A percentile compares a stretch with the other conserved stretches of the same genome.
These are phyloP conservation scores for Fusarium coffeatum DNA, from an alignment of 2,329 filamentous ascomycete genomes.

Conservation along the genomic window DNA sequence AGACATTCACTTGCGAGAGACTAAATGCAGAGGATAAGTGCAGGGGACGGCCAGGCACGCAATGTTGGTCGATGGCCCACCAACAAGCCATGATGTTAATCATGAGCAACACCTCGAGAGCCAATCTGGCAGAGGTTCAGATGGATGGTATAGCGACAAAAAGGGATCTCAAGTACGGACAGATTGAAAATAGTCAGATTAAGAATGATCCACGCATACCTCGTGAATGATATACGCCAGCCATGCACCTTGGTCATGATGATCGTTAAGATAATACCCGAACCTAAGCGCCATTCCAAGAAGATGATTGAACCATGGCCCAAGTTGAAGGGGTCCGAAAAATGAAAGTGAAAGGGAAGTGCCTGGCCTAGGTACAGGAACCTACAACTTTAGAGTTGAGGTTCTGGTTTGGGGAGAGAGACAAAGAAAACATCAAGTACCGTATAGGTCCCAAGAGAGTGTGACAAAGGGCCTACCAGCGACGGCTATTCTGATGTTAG, in stretches of 20 bases:
- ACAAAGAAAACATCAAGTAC: conserved; percentile 32
- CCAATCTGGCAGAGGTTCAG: conserved; percentile 11
- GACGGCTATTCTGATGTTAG: conserved; percentile 48
- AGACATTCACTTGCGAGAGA: conserved; percentile 9
- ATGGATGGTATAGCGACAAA: conserved; percentile 10
- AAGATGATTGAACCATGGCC: conserved; percentile 19
- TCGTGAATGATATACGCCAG: conserved; percentile 50
- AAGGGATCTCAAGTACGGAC: conserved; percentile 9
- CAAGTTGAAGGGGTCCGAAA: neutral
- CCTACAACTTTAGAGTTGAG: conserved; percentile 19
- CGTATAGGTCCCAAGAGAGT: conserved; percentile 5
- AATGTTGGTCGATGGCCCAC: conserved; percentile 20
- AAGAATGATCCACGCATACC: conserved; percentile 51
- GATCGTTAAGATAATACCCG: conserved; percentile 42
- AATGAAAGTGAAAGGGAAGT: conserved; percentile 24
- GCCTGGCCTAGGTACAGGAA: conserved; percentile 39
- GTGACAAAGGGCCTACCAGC: conserved; percentile 47
- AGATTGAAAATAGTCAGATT: conserved; percentile 36
- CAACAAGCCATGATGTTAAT: conserved; percentile 23
- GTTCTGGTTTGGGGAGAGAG: conserved; percentile 14
- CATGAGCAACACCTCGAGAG: conserved; percentile 7
- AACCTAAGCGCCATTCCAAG: conserved; percentile 42
- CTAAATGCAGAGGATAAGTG: neutral
- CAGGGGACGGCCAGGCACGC: conserved; percentile 33
- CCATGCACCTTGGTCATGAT: conserved; percentile 47